phyloP scores from a whole-genome alignment of 345 rosid genomes.

The Citrus glauca region DNA sequence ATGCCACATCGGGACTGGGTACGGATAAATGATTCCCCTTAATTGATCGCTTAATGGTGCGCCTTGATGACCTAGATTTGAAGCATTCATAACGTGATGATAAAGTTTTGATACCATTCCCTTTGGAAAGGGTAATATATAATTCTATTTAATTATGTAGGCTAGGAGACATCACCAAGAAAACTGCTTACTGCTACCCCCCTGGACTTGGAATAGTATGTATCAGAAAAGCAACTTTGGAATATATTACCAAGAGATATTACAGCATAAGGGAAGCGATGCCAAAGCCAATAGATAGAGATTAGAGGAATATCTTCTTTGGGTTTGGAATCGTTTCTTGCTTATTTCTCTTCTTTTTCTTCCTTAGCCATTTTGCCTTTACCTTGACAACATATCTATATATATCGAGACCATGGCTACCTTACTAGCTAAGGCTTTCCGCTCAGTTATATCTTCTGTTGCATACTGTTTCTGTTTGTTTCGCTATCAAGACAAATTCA shows the following conservation, averaged over 20 bases:
- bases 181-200: not conserved
- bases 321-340: slow-evolving; percentile 16
- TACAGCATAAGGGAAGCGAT: slow-evolving; percentile 43
- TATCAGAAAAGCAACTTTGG: slow-evolving; percentile 21
- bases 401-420: slow-evolving; percentile 30
- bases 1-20: too few relatives aligned
- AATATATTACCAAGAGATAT: slow-evolving; percentile 33
- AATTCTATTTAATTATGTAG: not conserved
- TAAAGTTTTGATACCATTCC: slow-evolving; percentile 30
- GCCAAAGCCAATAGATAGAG: slow-evolving; percentile 7
- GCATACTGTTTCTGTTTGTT: slow-evolving; percentile 56
- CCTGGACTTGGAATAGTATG: slow-evolving; percentile 9
- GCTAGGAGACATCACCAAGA: not conserved
- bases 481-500: slow-evolving; percentile 37
- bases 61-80: slow-evolving; percentile 16
- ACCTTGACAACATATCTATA: too few relatives aligned
- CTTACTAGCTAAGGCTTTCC: slow-evolving; percentile 41
- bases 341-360: not conserved
- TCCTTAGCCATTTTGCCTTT: too few relatives aligned
- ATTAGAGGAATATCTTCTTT: slow-evolving; percentile 49
- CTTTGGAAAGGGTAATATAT: not conserved
- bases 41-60: not conserved
- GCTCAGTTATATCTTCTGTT: slow-evolving; percentile 51
- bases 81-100: slow-evolving; percentile 14
- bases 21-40: not conserved